Conservation (phyloP, 1,284 basidiomycete genomes). For the Mycosarcoma maydis region DNA sequence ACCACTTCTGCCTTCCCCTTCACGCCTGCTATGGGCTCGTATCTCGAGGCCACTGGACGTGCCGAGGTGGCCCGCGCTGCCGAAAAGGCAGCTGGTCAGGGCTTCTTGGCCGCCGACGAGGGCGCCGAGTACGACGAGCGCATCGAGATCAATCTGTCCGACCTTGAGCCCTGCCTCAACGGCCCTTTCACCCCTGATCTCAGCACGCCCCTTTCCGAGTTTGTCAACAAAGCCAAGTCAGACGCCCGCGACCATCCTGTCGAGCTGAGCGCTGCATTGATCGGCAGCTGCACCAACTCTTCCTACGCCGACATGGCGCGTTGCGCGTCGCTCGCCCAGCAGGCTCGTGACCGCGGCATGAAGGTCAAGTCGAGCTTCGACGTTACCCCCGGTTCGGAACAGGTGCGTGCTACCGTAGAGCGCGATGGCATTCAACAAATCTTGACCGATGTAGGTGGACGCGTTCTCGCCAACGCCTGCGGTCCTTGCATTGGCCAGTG, state of each 20-base stretch:
- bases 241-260: constrained; percentile 84
- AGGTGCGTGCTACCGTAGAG: constrained; percentile 97
- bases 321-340: constrained; percentile 88
- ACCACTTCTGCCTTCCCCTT: constrained; percentile 99
- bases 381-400: constrained; percentile 96
- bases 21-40: constrained; percentile 83
- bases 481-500: constrained; percentile 99
- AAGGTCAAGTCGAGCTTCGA: constrained; percentile 90
- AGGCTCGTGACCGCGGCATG: constrained; percentile 85
- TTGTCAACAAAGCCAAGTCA: constrained; percentile 78
- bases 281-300: constrained; percentile 94
- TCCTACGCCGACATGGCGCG: constrained; percentile 74
- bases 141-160: constrained; percentile 91
- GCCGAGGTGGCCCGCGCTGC: constrained; percentile 87
- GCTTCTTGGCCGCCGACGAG: constrained; percentile 82
- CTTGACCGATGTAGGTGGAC: constrained; percentile 85
- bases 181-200: constrained; percentile 98
- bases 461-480: constrained; percentile 96
- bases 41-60: constrained; percentile 89
- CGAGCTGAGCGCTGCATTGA: constrained; percentile 86
- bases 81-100: constrained; percentile 81
- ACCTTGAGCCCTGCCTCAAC: constrained; percentile 89
- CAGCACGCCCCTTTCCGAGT: constrained; percentile 92
- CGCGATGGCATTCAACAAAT: constrained; percentile 85
- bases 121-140: constrained; percentile 95